These are phyloP conservation scores for Thalia dealbata DNA, from an alignment of 176 grass and related monocot genomes.

Conservation along the genomic window DNA sequence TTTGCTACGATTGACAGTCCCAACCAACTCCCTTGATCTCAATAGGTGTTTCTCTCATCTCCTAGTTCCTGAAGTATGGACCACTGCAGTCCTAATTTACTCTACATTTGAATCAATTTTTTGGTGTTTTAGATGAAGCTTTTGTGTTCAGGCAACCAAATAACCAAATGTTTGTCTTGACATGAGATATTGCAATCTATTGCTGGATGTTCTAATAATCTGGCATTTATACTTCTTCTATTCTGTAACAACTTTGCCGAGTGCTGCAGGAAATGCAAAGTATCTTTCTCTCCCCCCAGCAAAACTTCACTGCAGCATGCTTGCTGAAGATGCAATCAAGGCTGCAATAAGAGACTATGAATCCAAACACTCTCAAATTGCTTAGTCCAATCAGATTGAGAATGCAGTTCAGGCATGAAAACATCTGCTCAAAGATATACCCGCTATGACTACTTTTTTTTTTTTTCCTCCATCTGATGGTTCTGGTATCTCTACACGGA, in stretches of 20 bases:
- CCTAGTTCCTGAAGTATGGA: too few species aligned
- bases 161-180: too few species aligned
- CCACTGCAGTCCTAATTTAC: too few species aligned
- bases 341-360: constrained; percentile 80
- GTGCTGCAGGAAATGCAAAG: constrained; percentile 56
- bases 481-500: neutral
- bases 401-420: constrained; percentile 1
- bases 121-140: too few species aligned
- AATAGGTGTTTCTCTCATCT: too few species aligned
- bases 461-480: neutral
- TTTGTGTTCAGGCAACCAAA: too few species aligned
- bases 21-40: too few species aligned
- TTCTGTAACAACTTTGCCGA: neutral
- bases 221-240: neutral
- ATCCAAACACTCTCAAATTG: constrained; percentile 21
- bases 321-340: constrained; percentile 90
- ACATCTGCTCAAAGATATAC: neutral
- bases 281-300: constrained; percentile 78
- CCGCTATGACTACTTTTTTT: neutral
- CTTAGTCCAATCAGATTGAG: neutral
- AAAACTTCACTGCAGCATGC: constrained; percentile 99
- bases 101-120: too few species aligned
- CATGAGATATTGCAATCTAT: neutral
- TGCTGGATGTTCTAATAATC: too few species aligned
- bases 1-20: too few species aligned